These are phyloP conservation scores for Phaeosphaeria sp. DNA, from an alignment of 2,329 filamentous ascomycete genomes.

Conservation along the genomic window DNA sequence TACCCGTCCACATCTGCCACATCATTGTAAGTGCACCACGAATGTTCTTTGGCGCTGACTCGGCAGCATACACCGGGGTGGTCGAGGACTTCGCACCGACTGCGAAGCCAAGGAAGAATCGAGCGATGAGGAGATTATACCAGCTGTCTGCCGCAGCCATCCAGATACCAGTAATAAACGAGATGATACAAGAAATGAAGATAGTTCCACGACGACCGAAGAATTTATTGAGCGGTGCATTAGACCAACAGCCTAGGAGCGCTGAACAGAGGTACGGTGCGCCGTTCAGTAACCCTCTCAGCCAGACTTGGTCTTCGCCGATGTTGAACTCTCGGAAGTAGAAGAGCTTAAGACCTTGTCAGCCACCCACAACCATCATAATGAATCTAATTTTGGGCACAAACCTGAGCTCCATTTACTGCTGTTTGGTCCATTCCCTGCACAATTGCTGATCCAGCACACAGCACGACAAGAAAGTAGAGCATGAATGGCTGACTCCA, in stretches of 20 bases:
- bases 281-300: slow-evolving; percentile 34
- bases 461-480: slow-evolving; percentile 70
- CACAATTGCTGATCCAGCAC: slow-evolving; percentile 72
- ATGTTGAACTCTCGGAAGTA: slow-evolving; percentile 40
- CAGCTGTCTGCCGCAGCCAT: slow-evolving; percentile 40
- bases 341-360: slow-evolving; percentile 17
- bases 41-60: slow-evolving; percentile 57
- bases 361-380: not conserved
- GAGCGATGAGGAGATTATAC: slow-evolving; percentile 40
- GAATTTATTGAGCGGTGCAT: slow-evolving; percentile 39
- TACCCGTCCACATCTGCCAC: slow-evolving; percentile 56
- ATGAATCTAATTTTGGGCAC: not conserved
- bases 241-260: slow-evolving; percentile 51
- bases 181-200: slow-evolving; percentile 43
- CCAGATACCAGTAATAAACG: slow-evolving; percentile 41
- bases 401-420: slow-evolving; percentile 35
- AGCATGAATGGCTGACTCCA: slow-evolving; percentile 73
- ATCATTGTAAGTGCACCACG: slow-evolving; percentile 59
- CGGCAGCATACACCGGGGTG: slow-evolving; percentile 56
- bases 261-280: slow-evolving; percentile 38
- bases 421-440: slow-evolving; percentile 60
- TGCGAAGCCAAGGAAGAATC: slow-evolving; percentile 42
- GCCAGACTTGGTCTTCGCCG: slow-evolving; percentile 32
- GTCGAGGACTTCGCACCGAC: slow-evolving; percentile 47
- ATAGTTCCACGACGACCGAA: slow-evolving; percentile 42